Evolutionary conservation across 2,329 filamentous ascomycete genomes (phyloP), one percentile per base, ranked within the genome.

Genomic region (Lachnellula arida): DNA sequence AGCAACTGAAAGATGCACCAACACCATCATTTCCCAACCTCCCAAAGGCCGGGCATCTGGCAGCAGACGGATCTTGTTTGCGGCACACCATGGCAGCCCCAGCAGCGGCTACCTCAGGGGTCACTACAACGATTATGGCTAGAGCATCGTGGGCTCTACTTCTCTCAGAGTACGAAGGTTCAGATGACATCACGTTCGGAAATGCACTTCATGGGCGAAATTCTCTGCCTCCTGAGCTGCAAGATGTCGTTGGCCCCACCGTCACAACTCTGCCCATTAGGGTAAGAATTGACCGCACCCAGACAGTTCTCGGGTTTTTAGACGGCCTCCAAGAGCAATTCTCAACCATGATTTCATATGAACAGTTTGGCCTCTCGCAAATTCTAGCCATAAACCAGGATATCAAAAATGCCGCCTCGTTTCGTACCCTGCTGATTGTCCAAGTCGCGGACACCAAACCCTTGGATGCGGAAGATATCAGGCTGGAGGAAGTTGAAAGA

Each of bases 121-220:
- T 70, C 67, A 42, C 63, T 69, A 14, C 78, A 46, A 80, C 79
- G 58, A 78, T 78, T 23, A 68, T 70, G 40, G 63, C 78, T 1
- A 76, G 51, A 15, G 25, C 25, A 2, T 72, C 72, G 1, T 75
- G 72, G 73, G 70, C 71, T 11, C 54, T 75, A 12, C 64, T 73
- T 1, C 66, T 72, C 1, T 67, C 68, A 1, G 54, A 71, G 5
- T 74, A 74, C 51, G 65, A 72, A 52, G 68, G 68, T 5, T 65
- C 70, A 19, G 51, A 67, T 8, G 73, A 75, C 49, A 68, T 75
- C 25, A 61, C 73, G 14, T 53, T 53, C 23, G 39, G 50, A 14
- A 25, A 15, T 19, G 32, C 25, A 8, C 8, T 49, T n/a, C 17
- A 46, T 19, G 73, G 73, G 12, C 70, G 73, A 39, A 71, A 70